Evolutionary conservation across 2,329 filamentous ascomycete species (phyloP), one percentile per base, ranked within the genome.

Genomic region (Microcera coccophila): DNA sequence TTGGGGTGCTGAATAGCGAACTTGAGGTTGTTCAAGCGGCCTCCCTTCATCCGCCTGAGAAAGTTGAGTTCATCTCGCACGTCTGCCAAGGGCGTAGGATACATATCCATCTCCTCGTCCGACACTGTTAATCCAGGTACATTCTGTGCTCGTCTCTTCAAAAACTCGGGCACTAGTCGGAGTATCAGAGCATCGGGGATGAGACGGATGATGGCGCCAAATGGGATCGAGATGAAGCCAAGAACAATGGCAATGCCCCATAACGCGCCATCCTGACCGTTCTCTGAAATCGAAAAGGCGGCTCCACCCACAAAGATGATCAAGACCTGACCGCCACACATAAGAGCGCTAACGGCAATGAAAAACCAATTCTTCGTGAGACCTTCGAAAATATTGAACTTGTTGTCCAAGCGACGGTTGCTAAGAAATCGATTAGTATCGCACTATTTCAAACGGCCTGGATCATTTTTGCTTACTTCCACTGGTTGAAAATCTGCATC

Each of bases 401-500:
- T 79, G 68, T 97, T 97, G 65, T 97, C 91, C 41, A 97, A 75
- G 11, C 91, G 88, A 45, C 91, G 88, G 69, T 95, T 95, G 72
- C 79, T 84, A 47, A 4, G 29, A 8, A 26, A 22, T 28, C 42
- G 37, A 56, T 59, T 50, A 52, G 49, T 22, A 42, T 41, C 28
- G 12, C 15, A 7, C 10, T 9, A 8, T 19, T 19, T 11, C 33
- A 35, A 35, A 39, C 40, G 3, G 28, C n/a, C 4, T 7, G 33
- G n/a, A 11, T 4, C 8, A 34, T 3, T 10, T 31, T 3, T 50
- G 81, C 80, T 78, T 75, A 83, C 80, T 97, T 97, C 78, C 94
- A 87, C 62, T 95, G 86, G 68, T 97, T 97, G 73, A 97, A 97
- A 57, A 97, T 94, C 59, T 97, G 91, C 90, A 97, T 96, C 91